These are phyloP conservation scores for Seminavis robusta DNA, from an alignment of 108 stramenopile species.

Conservation along the genomic window DNA sequence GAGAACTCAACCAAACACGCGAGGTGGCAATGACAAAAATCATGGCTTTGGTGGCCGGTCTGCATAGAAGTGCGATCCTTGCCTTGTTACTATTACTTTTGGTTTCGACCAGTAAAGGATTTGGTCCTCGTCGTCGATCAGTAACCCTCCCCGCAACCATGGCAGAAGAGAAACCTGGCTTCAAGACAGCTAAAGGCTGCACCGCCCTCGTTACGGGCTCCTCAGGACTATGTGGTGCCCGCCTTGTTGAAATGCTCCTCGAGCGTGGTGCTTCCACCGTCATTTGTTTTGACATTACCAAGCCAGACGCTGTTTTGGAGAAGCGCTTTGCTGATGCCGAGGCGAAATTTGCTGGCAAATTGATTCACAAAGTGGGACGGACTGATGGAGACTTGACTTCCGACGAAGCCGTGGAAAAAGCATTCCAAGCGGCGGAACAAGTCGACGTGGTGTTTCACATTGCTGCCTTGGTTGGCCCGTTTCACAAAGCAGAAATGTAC, in stretches of 20 bases:
- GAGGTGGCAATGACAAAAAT: too few species aligned
- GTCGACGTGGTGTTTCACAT: constrained; percentile 93
- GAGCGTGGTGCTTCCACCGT: constrained; percentile 90
- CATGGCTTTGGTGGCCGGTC: too few species aligned
- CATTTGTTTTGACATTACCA: constrained; percentile 90
- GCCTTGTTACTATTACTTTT: too few species aligned
- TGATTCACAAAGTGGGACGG: constrained; percentile 23
- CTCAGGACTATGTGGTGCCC: constrained; percentile 90
- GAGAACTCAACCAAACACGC: too few species aligned
- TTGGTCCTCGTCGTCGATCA: too few species aligned
- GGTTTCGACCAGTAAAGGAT: too few species aligned
- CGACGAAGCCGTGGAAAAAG: constrained; percentile 68
- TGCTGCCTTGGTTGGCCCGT: constrained; percentile 96
- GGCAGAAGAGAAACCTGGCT: constrained; percentile 42
- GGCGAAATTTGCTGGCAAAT: constrained; percentile 26
- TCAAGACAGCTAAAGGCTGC: constrained; percentile 24
- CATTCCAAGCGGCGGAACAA: constrained; percentile 40
- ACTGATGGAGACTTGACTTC: constrained; percentile 81
- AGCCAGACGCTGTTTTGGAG: constrained; percentile 55
- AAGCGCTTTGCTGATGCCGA: constrained; percentile 46
- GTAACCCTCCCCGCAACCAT: too few species aligned
- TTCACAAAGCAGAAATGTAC: constrained; percentile 76
- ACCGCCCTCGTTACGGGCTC: constrained; percentile 88
- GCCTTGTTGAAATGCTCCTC: constrained; percentile 97
- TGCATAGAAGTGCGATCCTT: too few species aligned